phyloP scores from a whole-genome alignment of 371 early-diverging fungal species.

The Rhizopus stolonifer region DNA sequence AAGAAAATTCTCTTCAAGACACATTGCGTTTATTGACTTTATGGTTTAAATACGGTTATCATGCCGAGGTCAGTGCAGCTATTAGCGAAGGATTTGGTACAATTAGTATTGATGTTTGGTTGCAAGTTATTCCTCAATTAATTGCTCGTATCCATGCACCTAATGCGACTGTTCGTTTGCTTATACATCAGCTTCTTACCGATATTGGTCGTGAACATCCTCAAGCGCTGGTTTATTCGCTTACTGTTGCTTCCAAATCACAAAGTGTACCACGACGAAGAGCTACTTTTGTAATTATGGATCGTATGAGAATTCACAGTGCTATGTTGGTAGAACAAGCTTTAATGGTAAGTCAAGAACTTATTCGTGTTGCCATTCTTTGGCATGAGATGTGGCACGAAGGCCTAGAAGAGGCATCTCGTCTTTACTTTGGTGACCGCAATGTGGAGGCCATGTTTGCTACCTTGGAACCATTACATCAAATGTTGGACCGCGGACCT shows the following conservation, averaged over 20 bases:
- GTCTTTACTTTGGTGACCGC: constrained; percentile 84
- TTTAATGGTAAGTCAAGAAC: constrained; percentile 92
- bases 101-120: constrained; percentile 96
- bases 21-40: constrained; percentile 91
- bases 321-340: constrained; percentile 92
- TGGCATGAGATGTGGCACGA: constrained; percentile 99
- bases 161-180: constrained; percentile 75
- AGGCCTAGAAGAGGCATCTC: constrained; percentile 90
- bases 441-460: constrained; percentile 93
- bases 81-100: constrained; percentile 86
- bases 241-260: constrained; percentile 96
- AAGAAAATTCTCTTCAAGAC: constrained; percentile 93
- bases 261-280: constrained; percentile 75
- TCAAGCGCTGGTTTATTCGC: constrained; percentile 94
- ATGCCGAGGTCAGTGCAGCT: constrained; percentile 83
- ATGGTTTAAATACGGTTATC: constrained; percentile 96
- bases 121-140: constrained; percentile 97
- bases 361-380: constrained; percentile 94
- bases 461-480: constrained; percentile 86
- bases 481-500: constrained; percentile 88
- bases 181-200: constrained; percentile 88
- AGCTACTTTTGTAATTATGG: constrained; percentile 89
- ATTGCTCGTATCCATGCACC: constrained; percentile 95
- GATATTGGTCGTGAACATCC: constrained; percentile 96
- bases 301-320: constrained; percentile 86